Conservation (phyloP, 441 rosid genomes). For the Arabidopsis hybrid region DNA sequence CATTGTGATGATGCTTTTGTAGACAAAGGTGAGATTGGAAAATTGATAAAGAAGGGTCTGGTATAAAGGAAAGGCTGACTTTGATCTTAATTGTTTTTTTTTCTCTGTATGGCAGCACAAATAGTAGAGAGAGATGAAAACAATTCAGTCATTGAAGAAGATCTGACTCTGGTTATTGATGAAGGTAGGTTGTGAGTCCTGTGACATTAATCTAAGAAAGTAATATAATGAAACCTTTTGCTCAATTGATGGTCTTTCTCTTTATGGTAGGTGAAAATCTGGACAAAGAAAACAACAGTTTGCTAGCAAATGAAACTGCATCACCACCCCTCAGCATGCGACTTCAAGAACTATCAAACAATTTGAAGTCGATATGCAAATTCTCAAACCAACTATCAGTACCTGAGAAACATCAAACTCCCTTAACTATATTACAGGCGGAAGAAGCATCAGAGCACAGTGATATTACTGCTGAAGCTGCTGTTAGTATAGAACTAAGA, state of each 20-base stretch:
- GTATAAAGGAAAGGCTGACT: neutral
- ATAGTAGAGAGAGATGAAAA: conserved; percentile 13
- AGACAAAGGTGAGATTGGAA: conserved; percentile 35
- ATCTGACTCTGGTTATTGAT: conserved; percentile 26
- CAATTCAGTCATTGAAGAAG: conserved; percentile 9
- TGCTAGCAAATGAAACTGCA: conserved; percentile 42
- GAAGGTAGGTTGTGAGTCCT: conserved; percentile 45
- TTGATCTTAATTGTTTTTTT: neutral
- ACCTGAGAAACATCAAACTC: conserved; percentile 38
- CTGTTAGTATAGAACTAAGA: conserved; percentile 49
- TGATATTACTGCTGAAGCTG: conserved; percentile 34
- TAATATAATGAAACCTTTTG: neutral
- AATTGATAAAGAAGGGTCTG: conserved; percentile 6
- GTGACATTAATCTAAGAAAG: conserved; percentile 23
- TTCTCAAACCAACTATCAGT: conserved; percentile 43
- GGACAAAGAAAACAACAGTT: conserved; percentile 57
- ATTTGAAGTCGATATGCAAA: conserved; percentile 56
- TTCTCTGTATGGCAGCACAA: conserved; percentile 13
- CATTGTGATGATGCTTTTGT: conserved; percentile 12
- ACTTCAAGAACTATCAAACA: conserved; percentile 61
- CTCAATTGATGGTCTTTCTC: conserved; percentile 1
- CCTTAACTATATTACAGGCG: neutral
- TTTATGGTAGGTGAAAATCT: conserved; percentile 45
- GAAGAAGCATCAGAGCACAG: conserved; percentile 40
- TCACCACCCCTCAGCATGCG: conserved; percentile 65